These are phyloP conservation scores for Bondarzewia mesenterica DNA, from an alignment of 1,284 basidiomycete species.

Conservation along the genomic window DNA sequence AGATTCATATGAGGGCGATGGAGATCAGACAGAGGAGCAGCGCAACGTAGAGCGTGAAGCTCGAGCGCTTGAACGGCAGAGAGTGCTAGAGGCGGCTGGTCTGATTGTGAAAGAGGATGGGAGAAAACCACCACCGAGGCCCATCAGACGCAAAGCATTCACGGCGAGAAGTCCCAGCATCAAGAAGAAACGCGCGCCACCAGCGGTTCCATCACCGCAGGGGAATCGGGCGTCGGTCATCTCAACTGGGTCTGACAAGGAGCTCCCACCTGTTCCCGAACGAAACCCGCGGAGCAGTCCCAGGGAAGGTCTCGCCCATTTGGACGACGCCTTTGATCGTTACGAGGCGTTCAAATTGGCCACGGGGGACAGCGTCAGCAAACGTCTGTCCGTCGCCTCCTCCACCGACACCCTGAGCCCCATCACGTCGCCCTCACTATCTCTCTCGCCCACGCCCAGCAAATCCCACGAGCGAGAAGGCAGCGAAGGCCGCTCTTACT, in stretches of 20 bases:
- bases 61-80: constrained; percentile 69
- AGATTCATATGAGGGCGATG: constrained; percentile 35
- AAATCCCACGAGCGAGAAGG: constrained; percentile 13
- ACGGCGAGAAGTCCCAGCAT: constrained; percentile 8
- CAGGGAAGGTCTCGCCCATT: constrained; percentile 26
- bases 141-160: constrained; percentile 18
- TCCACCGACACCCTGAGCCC: constrained; percentile 23
- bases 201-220: constrained; percentile 31
- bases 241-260: constrained; percentile 13
- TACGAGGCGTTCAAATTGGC: constrained; percentile 75
- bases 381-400: constrained; percentile 54
- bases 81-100: constrained; percentile 84
- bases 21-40: constrained; percentile 33
- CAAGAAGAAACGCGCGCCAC: constrained; percentile 40
- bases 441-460: constrained; percentile 1
- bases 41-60: constrained; percentile 49
- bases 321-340: constrained; percentile 87
- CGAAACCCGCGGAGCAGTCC: constrained; percentile 41
- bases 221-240: background rate
- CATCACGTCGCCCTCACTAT: constrained; percentile 21
- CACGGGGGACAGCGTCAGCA: constrained; percentile 23
- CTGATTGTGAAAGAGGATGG: constrained; percentile 60
- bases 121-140: constrained; percentile 31
- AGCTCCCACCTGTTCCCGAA: constrained; percentile 1
- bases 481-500: constrained; percentile 21